Evolutionary conservation across 495 filamentous ascomycete genomes (phyloP).

Genomic region (Lichina pygmaea): DNA sequence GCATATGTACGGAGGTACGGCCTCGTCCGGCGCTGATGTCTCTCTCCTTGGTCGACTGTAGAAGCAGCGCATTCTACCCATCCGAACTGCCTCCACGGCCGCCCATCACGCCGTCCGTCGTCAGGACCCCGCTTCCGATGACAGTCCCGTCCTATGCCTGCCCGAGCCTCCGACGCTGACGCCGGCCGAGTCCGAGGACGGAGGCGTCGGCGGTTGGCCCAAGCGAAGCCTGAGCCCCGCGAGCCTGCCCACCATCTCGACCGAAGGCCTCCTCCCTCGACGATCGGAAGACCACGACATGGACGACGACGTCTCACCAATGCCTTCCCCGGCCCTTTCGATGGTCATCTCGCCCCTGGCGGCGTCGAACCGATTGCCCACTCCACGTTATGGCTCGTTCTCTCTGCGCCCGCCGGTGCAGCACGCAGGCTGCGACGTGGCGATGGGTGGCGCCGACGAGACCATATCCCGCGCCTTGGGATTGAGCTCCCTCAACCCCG

Average conservation of each 20-base stretch:
- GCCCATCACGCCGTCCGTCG: neutral
- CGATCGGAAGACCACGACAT: too few species aligned
- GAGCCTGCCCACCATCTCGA: neutral
- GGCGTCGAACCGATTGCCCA: neutral
- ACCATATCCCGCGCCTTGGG: neutral
- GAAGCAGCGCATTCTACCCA: conserved; percentile 1
- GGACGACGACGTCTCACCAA: neutral
- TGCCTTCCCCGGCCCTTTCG: neutral
- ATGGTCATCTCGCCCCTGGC: neutral
- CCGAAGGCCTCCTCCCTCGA: neutral
- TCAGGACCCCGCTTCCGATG: neutral
- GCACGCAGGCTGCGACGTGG: neutral
- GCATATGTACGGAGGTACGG: neutral
- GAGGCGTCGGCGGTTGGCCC: neutral
- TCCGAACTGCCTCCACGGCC: neutral
- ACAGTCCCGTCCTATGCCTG: neutral
- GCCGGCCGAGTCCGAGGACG: neutral
- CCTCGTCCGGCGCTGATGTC: too few species aligned
- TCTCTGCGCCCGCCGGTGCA: neutral
- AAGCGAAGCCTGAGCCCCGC: neutral
- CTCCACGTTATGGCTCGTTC: conserved; percentile 1
- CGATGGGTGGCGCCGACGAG: neutral
- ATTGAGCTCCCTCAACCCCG: neutral
- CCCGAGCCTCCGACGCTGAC: neutral
- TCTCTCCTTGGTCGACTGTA: neutral